Evolutionary conservation across 148 eudicot species (phyloP), one percentile per base, ranked within the genome.

Genomic region (Vaccinium vitisidaea): DNA sequence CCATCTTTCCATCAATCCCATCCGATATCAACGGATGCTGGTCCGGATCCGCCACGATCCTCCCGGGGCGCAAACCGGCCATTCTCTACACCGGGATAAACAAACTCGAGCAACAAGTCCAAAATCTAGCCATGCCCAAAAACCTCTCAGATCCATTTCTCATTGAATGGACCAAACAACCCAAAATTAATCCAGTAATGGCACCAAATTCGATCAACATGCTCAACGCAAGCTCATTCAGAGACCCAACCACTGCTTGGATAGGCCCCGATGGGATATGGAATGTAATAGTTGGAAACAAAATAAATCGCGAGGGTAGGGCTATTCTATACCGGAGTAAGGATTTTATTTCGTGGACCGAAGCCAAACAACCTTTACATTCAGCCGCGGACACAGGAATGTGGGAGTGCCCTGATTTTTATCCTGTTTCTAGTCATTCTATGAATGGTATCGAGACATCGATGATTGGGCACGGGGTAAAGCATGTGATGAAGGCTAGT

Each of bases 391-490:
- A 53, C 5, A 87, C 90, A 23, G 94, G 93, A 6, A 95, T 95
- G 97, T 93, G 96, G 95, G 95, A 95, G 86, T 94, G 97, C 46
- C 92, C 94, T 7, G 95, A 95, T 86, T 95, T 95, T 83, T 93
- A 16, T 61, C 95, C 95, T 0, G 92, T 95, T 75, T 83, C 84
- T n/a, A 53, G 0, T 2, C 8, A 36, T 16, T 85, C 79, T 7
- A 16, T 0, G 2, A 32, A n/a, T 8, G 95, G 94, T 1, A 71
- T 82, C 0, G 93, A 94, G 14, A 90, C 92, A 0, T 93, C 92
- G 0, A 4, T 2, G 1, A 39, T 69, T 10, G 90, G 91, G 0
- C 0, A 71, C 0, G 18, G 48, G 1, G 50, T 91, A 15, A 95
- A 91, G 53, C 91, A 92, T 67, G 94, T 94, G 3, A 43, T 93